These are phyloP conservation scores for Mycena crocata DNA, from an alignment of 768 basidiomycete species.

Conservation along the genomic window DNA sequence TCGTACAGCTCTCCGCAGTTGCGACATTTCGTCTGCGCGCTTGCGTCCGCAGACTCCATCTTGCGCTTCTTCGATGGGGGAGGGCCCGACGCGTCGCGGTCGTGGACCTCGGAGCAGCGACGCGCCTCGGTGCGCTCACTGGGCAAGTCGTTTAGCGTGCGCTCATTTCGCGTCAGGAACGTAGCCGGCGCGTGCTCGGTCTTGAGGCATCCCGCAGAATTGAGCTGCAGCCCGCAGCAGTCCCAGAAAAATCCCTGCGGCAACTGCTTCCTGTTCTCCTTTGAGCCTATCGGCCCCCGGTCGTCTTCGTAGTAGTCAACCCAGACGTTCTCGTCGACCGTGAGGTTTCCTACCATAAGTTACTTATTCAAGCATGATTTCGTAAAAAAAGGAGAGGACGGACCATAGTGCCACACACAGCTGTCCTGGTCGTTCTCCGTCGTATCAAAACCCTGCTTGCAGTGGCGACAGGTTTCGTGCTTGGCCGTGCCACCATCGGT, in stretches of 20 bases:
- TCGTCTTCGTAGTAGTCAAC: background rate
- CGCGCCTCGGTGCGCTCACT: background rate
- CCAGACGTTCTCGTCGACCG: constrained; percentile 8
- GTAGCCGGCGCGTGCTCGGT: constrained; percentile 3
- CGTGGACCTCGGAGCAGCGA: background rate
- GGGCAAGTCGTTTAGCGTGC: background rate
- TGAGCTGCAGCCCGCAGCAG: constrained; percentile 15
- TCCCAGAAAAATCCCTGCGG: constrained; percentile 21
- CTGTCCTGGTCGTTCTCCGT: background rate
- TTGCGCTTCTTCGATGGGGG: constrained; percentile 20
- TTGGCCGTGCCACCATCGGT: background rate
- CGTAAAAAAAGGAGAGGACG: background rate
- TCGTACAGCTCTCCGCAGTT: constrained; percentile 11
- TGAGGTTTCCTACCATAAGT: background rate
- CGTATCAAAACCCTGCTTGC: constrained; percentile 3
- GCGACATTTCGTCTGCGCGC: background rate
- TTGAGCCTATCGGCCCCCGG: constrained; percentile 10
- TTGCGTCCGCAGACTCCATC: background rate
- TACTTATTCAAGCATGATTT: background rate
- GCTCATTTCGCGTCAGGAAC: background rate
- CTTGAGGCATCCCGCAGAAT: constrained; percentile 1
- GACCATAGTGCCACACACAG: constrained; percentile 19
- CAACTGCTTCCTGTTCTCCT: constrained; percentile 3
- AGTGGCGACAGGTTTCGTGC: constrained; percentile 14
- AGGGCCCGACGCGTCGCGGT: background rate